These are phyloP conservation scores for Cyclocybe cylindracea DNA, from an alignment of 768 basidiomycete genomes.

Conservation along the genomic window DNA sequence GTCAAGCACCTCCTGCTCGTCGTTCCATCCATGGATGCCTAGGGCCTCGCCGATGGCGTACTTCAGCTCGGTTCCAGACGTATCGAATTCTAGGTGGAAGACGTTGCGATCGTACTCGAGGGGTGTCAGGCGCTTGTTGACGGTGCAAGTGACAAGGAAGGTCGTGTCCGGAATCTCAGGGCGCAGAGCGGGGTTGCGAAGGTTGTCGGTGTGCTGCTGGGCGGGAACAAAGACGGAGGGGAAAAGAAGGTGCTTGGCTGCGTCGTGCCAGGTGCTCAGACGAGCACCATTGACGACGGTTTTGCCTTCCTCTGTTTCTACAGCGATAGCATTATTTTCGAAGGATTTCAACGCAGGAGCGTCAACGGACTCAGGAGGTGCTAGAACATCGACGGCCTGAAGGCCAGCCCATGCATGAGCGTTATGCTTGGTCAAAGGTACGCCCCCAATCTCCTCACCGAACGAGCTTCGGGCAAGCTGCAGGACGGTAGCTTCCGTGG, in stretches of 20 bases:
- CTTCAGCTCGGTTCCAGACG: constrained; percentile 87
- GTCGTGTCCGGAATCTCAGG: constrained; percentile 90
- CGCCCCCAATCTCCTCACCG: constrained; percentile 45
- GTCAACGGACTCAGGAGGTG: constrained; percentile 16
- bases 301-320: constrained; percentile 59
- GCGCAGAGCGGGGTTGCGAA: constrained; percentile 70
- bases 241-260: constrained; percentile 88
- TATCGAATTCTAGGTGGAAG: constrained; percentile 97
- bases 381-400: constrained; percentile 47
- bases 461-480: constrained; percentile 50
- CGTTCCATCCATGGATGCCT: constrained; percentile 98
- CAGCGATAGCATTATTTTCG: constrained; percentile 73
- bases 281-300: constrained; percentile 61
- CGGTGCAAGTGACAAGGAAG: constrained; percentile 89
- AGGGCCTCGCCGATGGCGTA: constrained; percentile 97
- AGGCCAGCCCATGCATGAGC: constrained; percentile 68
- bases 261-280: constrained; percentile 78
- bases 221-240: constrained; percentile 72
- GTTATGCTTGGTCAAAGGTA: constrained; percentile 54
- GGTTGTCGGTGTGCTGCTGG: constrained; percentile 37
- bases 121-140: constrained; percentile 94
- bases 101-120: constrained; percentile 97
- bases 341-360: constrained; percentile 51
- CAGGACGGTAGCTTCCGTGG: constrained; percentile 51
- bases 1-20: constrained; percentile 79